Base-by-base conservation (phyloP, 345 rosid species). In the Lenwebbia sp. region DNA sequence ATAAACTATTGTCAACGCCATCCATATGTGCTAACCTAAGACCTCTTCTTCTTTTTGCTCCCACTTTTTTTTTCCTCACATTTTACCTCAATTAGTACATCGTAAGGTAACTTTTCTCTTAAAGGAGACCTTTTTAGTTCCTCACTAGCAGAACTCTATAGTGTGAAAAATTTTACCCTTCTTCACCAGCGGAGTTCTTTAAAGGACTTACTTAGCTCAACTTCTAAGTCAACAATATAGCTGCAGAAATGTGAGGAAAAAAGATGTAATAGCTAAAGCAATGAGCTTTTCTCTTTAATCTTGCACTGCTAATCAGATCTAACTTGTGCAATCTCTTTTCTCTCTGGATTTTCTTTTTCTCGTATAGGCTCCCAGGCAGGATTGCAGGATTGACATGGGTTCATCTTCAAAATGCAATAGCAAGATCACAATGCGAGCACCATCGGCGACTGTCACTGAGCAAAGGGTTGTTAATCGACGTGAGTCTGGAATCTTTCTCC, bases 381-480 rank as follows among this genome's bases (percentile, higher is more conserved):
- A 95, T 57, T 88, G 90, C 90, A 92, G 92, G 86, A 92, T 87
- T 10, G 93, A 93, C 30, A 22, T 85, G 84, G 95, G 97, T 70
- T 93, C 98, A 78, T 92, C 98, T 25, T 94, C 98, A 70, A 93
- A 88, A 88, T 84, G 87, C 92, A 93, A 88, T 90, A 90, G 85
- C 92, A 93, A 89, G 89, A 86, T 91, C 28, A 86, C 96, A 41
- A 86, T 90, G 85, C 91, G 95, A 86, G 8, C 92, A 28, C 88
- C 94, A 7, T 50, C 88, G 47, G 87, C 88, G 51, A 85, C 81
- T 55, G 49, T 83, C 55, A 40, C 91, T 54, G 92, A 91, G 60
- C 93, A 92, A 86, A 92, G 96, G 89, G 87, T 88, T 21, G 93
- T 91, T n/a, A 95, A 94, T 87, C 96, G 95, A 85, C 98, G 99